phyloP scores from a whole-genome alignment of 345 rosid genomes.

The Iberis pinnata region DNA sequence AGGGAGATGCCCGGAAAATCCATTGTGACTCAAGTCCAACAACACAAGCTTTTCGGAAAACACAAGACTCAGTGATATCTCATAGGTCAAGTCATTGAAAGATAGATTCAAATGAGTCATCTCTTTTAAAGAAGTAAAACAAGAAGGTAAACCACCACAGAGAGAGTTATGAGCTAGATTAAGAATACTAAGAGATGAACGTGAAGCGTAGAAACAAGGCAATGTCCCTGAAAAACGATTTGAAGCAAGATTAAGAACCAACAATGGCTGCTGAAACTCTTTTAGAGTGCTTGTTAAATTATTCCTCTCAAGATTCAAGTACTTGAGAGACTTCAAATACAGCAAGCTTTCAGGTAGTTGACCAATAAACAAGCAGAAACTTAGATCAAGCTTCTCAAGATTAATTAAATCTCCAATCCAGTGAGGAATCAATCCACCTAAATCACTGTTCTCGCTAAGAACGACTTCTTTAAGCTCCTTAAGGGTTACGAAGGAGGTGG shows the following conservation, averaged over 20 bases:
- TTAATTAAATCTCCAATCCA: conserved; percentile 59
- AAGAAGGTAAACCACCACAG: conserved; percentile 83
- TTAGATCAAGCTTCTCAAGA: conserved; percentile 61
- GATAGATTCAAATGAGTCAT: conserved; percentile 66
- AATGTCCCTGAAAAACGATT: conserved; percentile 68
- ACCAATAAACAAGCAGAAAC: conserved; percentile 65
- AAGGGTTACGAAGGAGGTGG: conserved; percentile 42
- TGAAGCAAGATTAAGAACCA: conserved; percentile 58
- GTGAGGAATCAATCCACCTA: conserved; percentile 51
- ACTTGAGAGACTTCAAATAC: conserved; percentile 43
- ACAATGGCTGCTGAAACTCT: conserved; percentile 60
- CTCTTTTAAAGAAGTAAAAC: conserved; percentile 53
- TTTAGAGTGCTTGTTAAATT: conserved; percentile 45
- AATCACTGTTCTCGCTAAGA: conserved; percentile 46
- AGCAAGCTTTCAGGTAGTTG: conserved; percentile 52
- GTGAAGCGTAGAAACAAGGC: conserved; percentile 69
- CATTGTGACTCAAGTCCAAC: conserved; percentile 78
- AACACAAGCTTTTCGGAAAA: conserved; percentile 65
- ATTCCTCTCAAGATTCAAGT: conserved; percentile 62
- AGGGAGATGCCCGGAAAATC: conserved; percentile 64
- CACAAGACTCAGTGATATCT: conserved; percentile 61
- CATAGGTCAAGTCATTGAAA: conserved; percentile 50
- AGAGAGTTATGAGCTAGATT: conserved; percentile 61
- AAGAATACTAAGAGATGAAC: conserved; percentile 44
- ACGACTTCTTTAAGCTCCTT: conserved; percentile 47